Base-by-base conservation (phyloP, 1,139 yeast genomes). In the Suhomyces yuchorum region DNA sequence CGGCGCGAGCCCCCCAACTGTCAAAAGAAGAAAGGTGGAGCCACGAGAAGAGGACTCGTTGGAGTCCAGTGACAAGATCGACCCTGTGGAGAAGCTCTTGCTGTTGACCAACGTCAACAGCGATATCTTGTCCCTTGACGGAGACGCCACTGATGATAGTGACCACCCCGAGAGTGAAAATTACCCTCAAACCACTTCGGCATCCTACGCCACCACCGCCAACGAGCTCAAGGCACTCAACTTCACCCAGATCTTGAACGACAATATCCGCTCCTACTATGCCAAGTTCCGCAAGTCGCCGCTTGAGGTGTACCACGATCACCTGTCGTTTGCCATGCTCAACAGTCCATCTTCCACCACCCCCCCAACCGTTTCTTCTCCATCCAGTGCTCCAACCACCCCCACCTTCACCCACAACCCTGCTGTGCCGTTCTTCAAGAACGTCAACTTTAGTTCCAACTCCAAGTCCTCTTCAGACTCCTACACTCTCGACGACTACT, bases 81-180 rank as follows among this genome's bases (percentile, higher is more conserved):
- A 75, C 52, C 79, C 79, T 4, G 77, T 75, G 45, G 78, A 74
- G 56, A 74, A 68, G 53, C 63, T 75, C 39, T 62, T 75, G 47
- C 70, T 75, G 50, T 66, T 73, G 49, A 69, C 76, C 24, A 67
- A 60, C 48, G 56, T 62, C 32, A 63, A 70, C 53, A 61, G 60
- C 37, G 72, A 68, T 50, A 65, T 62, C 37, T 59, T 70, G 44
- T 60, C 60, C 28, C 52, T 63, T 49, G 68, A 65, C 23, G 48
- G 40, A 3, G 50, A 46, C 12, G 51, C 41, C n/a, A 26, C 34
- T 17, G 32, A 30, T 17, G 37, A 39, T n/a, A 33, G 32, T 8
- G 36, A 20, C 22, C 34, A 17, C 17, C 7, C 20, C n/a, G 30
- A 17, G 20, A 38, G 32, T 24, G 38, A 35, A 35, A 35, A 20